Evolutionary conservation across 2,329 filamentous ascomycete species (phyloP), one percentile per base, ranked within the genome.

Genomic region (Trichophaea hybrida): DNA sequence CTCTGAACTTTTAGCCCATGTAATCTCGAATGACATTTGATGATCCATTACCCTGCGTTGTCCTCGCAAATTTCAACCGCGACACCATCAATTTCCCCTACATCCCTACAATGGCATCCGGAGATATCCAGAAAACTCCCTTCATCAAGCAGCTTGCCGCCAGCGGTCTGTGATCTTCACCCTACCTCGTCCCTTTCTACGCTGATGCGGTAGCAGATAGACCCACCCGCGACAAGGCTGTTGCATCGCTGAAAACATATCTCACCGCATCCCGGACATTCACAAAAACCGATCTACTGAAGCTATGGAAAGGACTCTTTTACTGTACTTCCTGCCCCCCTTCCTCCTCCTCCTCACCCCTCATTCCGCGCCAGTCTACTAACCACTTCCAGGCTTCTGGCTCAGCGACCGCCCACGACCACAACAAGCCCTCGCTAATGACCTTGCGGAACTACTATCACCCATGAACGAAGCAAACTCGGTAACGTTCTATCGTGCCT

Each of bases 281-380:
- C 62, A 75, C 80, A 15, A 75, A 80, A 44, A 72, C 85, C 66
- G 89, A 95, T 65, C 76, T 88, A 54, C 77, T 91, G 62, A 95
- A 95, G 75, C 80, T 97, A 65, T 95, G 89, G 88, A 94, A 94
- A 71, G 91, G 89, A 4, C 80, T 97, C 17, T 96, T 93, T 76
- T 96, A 89, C 77, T 82, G 80, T 79, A 75, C 57, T 75, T 65
- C 34, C n/a, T 5, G 17, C 38, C 43, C 17, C n/a, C n/a, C 6
- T 37, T 40, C 32, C 40, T 46, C 40, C 40, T 12, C 7, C 40
- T 6, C 7, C 40, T n/a, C 38, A 44, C 38, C 56, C 32, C 57
- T 35, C 31, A 34, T 3, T 57, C 15, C 15, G 31, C 5, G 40
- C 10, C 10, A 59, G 24, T 35, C 34, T 8, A 55, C 59, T 48